Evolutionary conservation across 306 rosid genomes (phyloP).

Genomic region (Pyrus bretschneideri): DNA sequence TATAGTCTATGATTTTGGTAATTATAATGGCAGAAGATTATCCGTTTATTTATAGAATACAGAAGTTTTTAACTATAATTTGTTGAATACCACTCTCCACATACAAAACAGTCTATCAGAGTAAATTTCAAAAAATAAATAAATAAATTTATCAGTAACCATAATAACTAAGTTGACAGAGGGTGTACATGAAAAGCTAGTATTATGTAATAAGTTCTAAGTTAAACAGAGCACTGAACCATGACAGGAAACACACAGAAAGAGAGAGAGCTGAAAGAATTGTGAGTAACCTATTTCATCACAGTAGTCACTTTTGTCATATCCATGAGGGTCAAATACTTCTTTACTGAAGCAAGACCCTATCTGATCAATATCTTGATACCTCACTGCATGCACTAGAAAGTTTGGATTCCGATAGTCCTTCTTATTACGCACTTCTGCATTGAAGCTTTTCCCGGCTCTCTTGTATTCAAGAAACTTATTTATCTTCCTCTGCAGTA

Average conservation of each 20-base stretch:
- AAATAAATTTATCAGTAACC: not conserved
- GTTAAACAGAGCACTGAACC: not conserved
- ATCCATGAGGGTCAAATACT: conserved; percentile 96
- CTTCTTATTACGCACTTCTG: conserved; percentile 90
- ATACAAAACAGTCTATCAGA: not conserved
- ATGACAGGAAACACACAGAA: not conserved
- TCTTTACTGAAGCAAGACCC: conserved; percentile 97
- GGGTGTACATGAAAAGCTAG: not conserved
- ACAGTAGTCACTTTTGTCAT: conserved; percentile 73
- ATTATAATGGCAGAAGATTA: not conserved
- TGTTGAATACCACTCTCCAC: not conserved
- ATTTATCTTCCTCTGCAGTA: conserved; percentile 71
- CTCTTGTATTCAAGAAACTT: conserved; percentile 80
- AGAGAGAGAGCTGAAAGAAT: conserved; percentile 19
- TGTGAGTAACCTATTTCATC: conserved; percentile 66
- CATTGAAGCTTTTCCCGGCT: conserved; percentile 90
- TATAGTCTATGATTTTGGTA: not conserved
- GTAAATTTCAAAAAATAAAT: not conserved
- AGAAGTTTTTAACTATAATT: not conserved
- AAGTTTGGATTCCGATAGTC: conserved; percentile 94
- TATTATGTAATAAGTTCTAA: not conserved
- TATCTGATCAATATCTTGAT: conserved; percentile 89
- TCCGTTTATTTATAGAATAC: not conserved
- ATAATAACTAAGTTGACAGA: not conserved
- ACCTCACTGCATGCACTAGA: conserved; percentile 87